phyloP scores from a whole-genome alignment of 2,329 filamentous ascomycete genomes.

The Bipolaris gigantea region DNA sequence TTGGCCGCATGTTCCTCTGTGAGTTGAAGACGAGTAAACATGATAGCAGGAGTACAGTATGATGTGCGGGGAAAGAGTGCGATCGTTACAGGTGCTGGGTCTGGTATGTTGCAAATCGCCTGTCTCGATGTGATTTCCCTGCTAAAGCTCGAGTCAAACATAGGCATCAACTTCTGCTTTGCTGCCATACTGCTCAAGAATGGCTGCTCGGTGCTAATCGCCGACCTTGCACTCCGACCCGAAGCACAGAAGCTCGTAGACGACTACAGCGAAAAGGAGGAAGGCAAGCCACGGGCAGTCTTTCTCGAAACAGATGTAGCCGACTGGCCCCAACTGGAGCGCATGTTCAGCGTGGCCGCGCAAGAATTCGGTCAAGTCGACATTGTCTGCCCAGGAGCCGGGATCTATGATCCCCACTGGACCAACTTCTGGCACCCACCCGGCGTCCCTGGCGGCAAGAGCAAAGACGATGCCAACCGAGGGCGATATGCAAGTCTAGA shows the following conservation, averaged over 20 bases:
- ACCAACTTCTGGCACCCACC: conserved; percentile 55
- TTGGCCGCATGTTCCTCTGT: too few relatives aligned
- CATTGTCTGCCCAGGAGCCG: conserved; percentile 54
- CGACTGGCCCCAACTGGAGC: conserved; percentile 39
- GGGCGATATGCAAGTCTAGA: conserved; percentile 45
- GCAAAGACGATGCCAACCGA: conserved; percentile 38
- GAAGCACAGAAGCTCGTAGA: conserved; percentile 51
- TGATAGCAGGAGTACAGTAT: conserved; percentile 47
- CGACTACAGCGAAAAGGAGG: conserved; percentile 21
- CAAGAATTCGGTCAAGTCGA: conserved; percentile 45
- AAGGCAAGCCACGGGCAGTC: conserved; percentile 41
- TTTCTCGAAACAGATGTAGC: conserved; percentile 51
- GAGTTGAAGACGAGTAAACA: too few relatives aligned
- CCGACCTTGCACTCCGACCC: conserved; percentile 51
- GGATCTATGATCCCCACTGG: conserved; percentile 53
- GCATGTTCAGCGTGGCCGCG: conserved; percentile 37
- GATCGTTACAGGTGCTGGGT: conserved; percentile 53
- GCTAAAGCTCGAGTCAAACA: background rate
- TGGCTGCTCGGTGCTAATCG: conserved; percentile 54
- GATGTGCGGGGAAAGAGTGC: conserved; percentile 50
- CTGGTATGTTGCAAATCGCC: conserved; percentile 20
- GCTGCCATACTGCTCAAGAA: conserved; percentile 49
- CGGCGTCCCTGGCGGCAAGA: conserved; percentile 31
- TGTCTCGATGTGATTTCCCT: background rate
- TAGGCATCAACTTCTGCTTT: conserved; percentile 54